Evolutionary conservation across 495 filamentous ascomycete species (phyloP).

Genomic region (Aspergillus kassunensis): DNA sequence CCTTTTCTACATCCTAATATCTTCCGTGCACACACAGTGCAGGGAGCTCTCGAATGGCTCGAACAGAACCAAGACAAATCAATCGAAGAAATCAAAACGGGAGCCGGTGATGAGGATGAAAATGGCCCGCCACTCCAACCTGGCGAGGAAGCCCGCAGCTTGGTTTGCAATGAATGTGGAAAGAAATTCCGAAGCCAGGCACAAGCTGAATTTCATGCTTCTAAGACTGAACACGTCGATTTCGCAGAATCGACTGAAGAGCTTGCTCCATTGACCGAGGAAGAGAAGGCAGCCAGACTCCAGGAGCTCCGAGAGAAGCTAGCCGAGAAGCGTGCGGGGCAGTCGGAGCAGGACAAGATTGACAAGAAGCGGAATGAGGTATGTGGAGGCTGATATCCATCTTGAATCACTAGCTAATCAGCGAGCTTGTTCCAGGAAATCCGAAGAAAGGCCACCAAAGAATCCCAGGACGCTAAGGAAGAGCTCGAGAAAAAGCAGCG

Average conservation of each 20-base stretch:
- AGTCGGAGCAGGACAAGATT: slow-evolving; percentile 70
- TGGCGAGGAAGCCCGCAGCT: slow-evolving; percentile 59
- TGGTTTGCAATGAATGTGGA: slow-evolving; percentile 87
- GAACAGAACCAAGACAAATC: slow-evolving; percentile 82
- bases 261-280: slow-evolving; percentile 83
- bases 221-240: slow-evolving; percentile 82
- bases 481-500: slow-evolving; percentile 82
- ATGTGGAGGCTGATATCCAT: background rate
- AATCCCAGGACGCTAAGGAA: slow-evolving; percentile 75
- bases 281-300: slow-evolving; percentile 79
- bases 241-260: slow-evolving; percentile 93
- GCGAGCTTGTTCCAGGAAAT: slow-evolving; percentile 59
- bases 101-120: slow-evolving; percentile 31
- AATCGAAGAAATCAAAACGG: slow-evolving; percentile 64
- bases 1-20: background rate
- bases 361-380: slow-evolving; percentile 90
- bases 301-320: slow-evolving; percentile 69
- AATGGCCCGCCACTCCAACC: slow-evolving; percentile 54
- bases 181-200: slow-evolving; percentile 80
- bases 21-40: slow-evolving; percentile 59
- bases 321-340: slow-evolving; percentile 66
- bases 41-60: slow-evolving; percentile 90
- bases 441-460: slow-evolving; percentile 74
- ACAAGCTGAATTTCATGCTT: slow-evolving; percentile 85
- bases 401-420: background rate